phyloP scores from a whole-genome alignment of 257 asterid genomes.

The Solanum appendiculatum region DNA sequence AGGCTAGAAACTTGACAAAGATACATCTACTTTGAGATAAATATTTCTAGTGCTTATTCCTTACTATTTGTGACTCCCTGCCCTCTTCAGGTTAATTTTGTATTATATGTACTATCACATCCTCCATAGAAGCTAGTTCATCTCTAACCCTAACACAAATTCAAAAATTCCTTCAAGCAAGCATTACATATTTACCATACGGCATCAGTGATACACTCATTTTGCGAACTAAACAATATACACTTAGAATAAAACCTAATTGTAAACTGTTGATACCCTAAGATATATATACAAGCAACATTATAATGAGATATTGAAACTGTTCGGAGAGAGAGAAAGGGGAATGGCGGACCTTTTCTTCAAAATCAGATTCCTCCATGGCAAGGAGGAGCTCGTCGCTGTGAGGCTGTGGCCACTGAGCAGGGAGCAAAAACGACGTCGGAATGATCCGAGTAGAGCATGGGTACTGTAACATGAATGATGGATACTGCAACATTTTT shows the following conservation, averaged over 20 bases:
- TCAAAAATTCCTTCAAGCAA: not conserved
- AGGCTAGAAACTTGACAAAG: not conserved
- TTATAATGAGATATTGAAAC: not conserved
- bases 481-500: constrained; percentile 66
- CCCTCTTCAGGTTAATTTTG: not conserved
- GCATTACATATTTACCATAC: not conserved
- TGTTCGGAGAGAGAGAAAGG: not conserved
- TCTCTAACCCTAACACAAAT: not conserved
- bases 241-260: not conserved
- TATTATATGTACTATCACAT: not conserved
- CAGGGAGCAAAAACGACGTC: constrained; percentile 63
- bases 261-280: not conserved
- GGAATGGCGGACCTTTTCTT: constrained; percentile 52
- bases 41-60: not conserved
- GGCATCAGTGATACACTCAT: not conserved
- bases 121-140: not conserved
- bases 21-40: not conserved
- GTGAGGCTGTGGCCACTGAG: constrained; percentile 90
- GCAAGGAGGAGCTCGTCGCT: constrained; percentile 83
- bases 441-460: constrained; percentile 67
- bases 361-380: constrained; percentile 80
- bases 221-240: not conserved
- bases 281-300: not conserved
- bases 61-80: not conserved
- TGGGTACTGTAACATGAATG: constrained; percentile 76